phyloP scores from a whole-genome alignment of 2,329 filamentous ascomycete species.

The Epichloe bromicola region DNA sequence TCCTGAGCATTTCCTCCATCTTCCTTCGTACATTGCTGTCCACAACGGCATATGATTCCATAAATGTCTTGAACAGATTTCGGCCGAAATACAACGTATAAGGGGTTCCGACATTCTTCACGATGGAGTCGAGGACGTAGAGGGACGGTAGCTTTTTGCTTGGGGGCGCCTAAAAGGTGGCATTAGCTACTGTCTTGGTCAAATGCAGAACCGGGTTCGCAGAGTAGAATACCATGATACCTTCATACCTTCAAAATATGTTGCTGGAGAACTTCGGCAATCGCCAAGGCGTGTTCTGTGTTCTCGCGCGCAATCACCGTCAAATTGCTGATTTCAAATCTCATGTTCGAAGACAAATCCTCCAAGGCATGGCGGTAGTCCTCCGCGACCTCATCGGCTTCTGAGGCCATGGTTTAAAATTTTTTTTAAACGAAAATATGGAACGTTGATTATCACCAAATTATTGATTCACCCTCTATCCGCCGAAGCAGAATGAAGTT shows the following conservation, averaged over 20 bases:
- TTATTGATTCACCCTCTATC: conserved; percentile 1
- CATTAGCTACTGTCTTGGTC: conserved; percentile 22
- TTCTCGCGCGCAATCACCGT: conserved; percentile 97
- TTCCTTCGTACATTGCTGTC: conserved; percentile 72
- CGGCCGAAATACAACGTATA: conserved; percentile 92
- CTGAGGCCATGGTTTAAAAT: conserved; percentile 31
- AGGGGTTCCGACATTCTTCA: conserved; percentile 95
- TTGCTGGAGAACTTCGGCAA: conserved; percentile 78
- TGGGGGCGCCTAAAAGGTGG: conserved; percentile 56
- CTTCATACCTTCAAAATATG: conserved; percentile 88
- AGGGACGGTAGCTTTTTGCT: conserved; percentile 87
- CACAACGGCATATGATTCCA: conserved; percentile 89
- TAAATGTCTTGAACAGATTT: conserved; percentile 86
- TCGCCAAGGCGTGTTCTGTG: conserved; percentile 86
- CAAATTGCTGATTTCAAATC: conserved; percentile 92
- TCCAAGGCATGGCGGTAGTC: conserved; percentile 91
- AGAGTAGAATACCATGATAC: conserved; percentile 36
- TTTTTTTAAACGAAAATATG: conserved; percentile 4
- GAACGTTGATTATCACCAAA: conserved; percentile 1
- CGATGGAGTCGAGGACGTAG: conserved; percentile 94
- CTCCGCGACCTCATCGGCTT: conserved; percentile 75
- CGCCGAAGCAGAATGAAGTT: not conserved
- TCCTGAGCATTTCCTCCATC: conserved; percentile 94
- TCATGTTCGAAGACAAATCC: conserved; percentile 80
- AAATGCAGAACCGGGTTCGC: not conserved